Conservation (phyloP, 2,329 filamentous ascomycete species). For the Verticillium nubilum region DNA sequence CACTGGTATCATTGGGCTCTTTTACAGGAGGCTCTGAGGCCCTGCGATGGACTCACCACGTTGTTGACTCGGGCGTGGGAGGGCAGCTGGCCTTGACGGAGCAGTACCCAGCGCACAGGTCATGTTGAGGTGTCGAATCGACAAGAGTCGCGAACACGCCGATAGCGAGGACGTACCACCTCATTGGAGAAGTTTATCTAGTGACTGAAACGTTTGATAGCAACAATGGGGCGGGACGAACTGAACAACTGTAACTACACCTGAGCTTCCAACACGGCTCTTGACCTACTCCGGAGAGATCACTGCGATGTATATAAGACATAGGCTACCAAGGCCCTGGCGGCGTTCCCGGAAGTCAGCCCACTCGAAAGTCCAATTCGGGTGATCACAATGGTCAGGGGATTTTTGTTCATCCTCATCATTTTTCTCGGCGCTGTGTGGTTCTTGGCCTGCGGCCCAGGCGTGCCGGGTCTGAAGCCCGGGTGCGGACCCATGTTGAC, state of each 20-base stretch:
- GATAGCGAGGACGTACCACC: not conserved
- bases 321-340: not conserved
- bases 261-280: too few species aligned
- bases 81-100: not conserved
- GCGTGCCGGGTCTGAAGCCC: not conserved
- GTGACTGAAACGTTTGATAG: too few species aligned
- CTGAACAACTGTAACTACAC: not conserved
- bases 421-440: not conserved
- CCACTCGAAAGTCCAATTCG: not conserved
- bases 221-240: not conserved
- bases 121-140: not conserved
- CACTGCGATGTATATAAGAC: not conserved
- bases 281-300: not conserved
- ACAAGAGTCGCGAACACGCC: not conserved
- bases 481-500: not conserved
- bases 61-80: not conserved
- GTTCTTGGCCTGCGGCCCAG: not conserved
- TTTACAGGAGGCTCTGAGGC: too few species aligned
- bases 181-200: too few species aligned
- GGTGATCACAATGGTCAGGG: not conserved
- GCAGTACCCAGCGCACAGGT: not conserved
- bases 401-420: not conserved
- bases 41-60: not conserved
- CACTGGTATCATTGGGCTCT: not conserved
- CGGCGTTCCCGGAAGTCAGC: not conserved